phyloP scores from a whole-genome alignment of 1,139 yeast species.

The Blastobotrys petasosporus region DNA sequence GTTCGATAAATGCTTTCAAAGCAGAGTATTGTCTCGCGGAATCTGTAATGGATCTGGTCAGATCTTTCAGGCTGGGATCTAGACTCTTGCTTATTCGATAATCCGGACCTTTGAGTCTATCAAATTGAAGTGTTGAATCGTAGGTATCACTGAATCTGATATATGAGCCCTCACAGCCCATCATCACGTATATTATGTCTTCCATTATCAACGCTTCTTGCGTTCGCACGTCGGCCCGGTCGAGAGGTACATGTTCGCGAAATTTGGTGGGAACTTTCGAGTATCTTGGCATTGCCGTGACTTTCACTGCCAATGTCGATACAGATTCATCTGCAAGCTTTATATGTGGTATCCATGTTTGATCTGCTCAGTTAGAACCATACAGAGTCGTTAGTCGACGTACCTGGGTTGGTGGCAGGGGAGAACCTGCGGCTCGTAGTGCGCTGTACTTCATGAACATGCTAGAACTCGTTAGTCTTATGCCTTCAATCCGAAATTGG shows the following conservation, averaged over 20 bases:
- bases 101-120: slow-evolving; percentile 61
- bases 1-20: slow-evolving; percentile 49
- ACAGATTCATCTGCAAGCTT: slow-evolving; percentile 15
- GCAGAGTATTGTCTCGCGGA: slow-evolving; percentile 60
- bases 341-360: slow-evolving; percentile 16
- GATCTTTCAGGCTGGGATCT: slow-evolving; percentile 67
- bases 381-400: too few species aligned
- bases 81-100: slow-evolving; percentile 65
- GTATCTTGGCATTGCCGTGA: slow-evolving; percentile 23
- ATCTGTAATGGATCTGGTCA: slow-evolving; percentile 56
- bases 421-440: too few species aligned
- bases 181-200: slow-evolving; percentile 61
- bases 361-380: background rate
- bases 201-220: slow-evolving; percentile 71
- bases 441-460: too few species aligned
- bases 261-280: slow-evolving; percentile 16
- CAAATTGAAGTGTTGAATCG: slow-evolving; percentile 39
- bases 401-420: too few species aligned
- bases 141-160: slow-evolving; percentile 62
- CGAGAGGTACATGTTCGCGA: slow-evolving; percentile 13
- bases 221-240: slow-evolving; percentile 9
- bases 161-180: slow-evolving; percentile 78
- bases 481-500: too few species aligned
- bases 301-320: slow-evolving; percentile 25
- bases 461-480: too few species aligned